These are phyloP conservation scores for Mortierella sp. DNA, from an alignment of 371 early-diverging fungal species.

Conservation along the genomic window DNA sequence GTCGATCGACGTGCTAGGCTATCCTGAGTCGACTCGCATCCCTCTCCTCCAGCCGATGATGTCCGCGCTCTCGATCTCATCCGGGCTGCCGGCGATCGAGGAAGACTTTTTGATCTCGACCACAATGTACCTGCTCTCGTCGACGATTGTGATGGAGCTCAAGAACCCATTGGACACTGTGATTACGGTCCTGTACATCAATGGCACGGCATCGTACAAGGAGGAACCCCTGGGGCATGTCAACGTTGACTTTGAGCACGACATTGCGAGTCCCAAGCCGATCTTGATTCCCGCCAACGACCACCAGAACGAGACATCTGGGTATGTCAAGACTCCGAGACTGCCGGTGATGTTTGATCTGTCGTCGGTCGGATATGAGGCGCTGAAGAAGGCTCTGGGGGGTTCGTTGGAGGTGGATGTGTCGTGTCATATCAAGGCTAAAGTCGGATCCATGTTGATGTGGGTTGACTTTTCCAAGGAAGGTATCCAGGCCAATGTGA, in stretches of 20 bases:
- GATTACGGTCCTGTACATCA: constrained; percentile 49
- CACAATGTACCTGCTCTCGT: constrained; percentile 44
- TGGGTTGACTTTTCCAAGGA: constrained; percentile 54
- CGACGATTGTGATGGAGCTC: constrained; percentile 38
- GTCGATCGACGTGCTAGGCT: constrained; percentile 41
- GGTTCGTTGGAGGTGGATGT: constrained; percentile 53
- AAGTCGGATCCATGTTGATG: constrained; percentile 48
- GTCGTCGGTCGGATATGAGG: constrained; percentile 51
- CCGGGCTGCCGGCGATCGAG: constrained; percentile 32
- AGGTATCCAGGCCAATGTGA: constrained; percentile 38
- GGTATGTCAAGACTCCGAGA: constrained; percentile 50
- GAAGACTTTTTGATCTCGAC: constrained; percentile 48
- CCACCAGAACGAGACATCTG: constrained; percentile 46
- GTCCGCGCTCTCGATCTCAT: constrained; percentile 31
- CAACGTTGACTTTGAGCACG: constrained; percentile 44
- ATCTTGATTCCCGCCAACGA: constrained; percentile 55
- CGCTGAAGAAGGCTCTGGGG: constrained; percentile 50
- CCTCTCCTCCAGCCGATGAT: constrained; percentile 50
- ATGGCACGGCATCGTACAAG: constrained; percentile 52
- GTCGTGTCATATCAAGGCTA: constrained; percentile 51
- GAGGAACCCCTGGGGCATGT: constrained; percentile 43
- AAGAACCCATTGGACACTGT: constrained; percentile 41
- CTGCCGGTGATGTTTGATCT: constrained; percentile 46
- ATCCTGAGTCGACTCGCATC: constrained; percentile 34
- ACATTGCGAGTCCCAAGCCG: constrained; percentile 40